Percentiles rank a stretch among this genome's conserved stretches.
Conservation (phyloP, 73 alveolate genomes). For the Uronychia binucleata region DNA sequence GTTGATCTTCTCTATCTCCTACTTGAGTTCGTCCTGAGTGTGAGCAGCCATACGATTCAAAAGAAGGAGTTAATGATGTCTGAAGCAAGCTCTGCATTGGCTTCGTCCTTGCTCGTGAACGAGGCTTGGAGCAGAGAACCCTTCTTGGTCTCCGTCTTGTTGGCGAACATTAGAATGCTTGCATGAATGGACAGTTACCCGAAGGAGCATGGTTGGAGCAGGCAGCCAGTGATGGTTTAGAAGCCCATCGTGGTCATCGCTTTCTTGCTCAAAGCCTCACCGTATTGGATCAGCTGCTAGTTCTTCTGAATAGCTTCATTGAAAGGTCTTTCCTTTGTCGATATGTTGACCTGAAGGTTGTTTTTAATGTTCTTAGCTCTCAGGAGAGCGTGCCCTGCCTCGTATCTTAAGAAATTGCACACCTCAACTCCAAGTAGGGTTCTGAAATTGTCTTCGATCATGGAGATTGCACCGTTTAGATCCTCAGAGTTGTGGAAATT, state of each 20-base stretch:
- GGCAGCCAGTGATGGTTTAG: not conserved
- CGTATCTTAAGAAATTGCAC: not conserved
- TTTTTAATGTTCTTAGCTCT: not conserved
- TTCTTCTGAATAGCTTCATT: not conserved
- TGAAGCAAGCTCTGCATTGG: not conserved
- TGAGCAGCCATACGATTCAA: not conserved
- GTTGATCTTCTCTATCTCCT: not conserved
- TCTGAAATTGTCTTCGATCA: not conserved
- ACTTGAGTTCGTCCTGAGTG: not conserved
- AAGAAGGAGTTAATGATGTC: not conserved
- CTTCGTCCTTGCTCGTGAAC: not conserved
- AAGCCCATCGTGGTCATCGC: not conserved
- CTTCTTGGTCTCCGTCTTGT: not conserved
- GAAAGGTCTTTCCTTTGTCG: not conserved
- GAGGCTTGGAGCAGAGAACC: not conserved
- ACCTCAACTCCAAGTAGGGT: not conserved
- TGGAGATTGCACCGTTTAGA: not conserved
- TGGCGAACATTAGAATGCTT: not conserved
- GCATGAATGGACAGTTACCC: not conserved
- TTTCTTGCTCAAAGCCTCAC: not conserved
- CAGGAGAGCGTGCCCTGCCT: not conserved
- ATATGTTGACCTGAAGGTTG: not conserved
- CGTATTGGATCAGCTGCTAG: not conserved
- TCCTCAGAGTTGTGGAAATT: not conserved
- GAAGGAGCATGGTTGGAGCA: not conserved